These are phyloP conservation scores for Hypericum androsaemum DNA, from an alignment of 345 rosid genomes.

Conservation along the genomic window DNA sequence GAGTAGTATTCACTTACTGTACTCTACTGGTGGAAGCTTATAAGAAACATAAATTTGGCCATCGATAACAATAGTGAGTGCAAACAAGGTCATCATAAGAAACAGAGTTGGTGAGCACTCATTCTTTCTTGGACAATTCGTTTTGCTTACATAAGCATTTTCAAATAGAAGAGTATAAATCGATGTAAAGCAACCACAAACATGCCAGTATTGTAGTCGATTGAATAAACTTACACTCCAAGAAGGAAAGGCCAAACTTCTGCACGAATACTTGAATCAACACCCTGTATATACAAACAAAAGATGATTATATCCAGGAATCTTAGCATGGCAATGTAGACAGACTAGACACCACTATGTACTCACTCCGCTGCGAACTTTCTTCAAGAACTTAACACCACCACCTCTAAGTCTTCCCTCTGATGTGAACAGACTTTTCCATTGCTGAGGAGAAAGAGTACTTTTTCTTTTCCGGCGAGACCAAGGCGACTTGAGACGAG, in stretches of 20 bases:
- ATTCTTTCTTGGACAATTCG: no score
- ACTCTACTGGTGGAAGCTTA: no score
- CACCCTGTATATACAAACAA: conserved; percentile 43
- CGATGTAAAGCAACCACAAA: not conserved
- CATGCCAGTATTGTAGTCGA: not conserved
- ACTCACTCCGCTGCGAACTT: conserved; percentile 89
- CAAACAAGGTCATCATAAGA: no score
- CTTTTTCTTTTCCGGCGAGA: conserved; percentile 64
- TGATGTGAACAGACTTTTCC: conserved; percentile 58
- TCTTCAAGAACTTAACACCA: conserved; percentile 71
- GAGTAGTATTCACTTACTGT: no score
- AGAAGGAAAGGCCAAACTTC: conserved; percentile 99
- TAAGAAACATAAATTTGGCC: no score
- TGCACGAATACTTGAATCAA: conserved; percentile 73
- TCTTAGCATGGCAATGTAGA: conserved; percentile 9
- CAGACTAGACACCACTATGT: conserved; percentile 6
- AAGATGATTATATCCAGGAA: conserved; percentile 10
- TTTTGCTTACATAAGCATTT: not conserved
- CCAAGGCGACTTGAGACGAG: conserved; percentile 79
- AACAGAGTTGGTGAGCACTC: no score
- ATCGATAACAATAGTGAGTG: no score
- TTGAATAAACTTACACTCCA: conserved; percentile 66
- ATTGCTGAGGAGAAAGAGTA: conserved; percentile 59
- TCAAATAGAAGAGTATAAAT: not conserved
- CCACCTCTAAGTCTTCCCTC: conserved; percentile 73